phyloP scores from a whole-genome alignment of 805 yeast species.

The Suhomyces sp. region DNA sequence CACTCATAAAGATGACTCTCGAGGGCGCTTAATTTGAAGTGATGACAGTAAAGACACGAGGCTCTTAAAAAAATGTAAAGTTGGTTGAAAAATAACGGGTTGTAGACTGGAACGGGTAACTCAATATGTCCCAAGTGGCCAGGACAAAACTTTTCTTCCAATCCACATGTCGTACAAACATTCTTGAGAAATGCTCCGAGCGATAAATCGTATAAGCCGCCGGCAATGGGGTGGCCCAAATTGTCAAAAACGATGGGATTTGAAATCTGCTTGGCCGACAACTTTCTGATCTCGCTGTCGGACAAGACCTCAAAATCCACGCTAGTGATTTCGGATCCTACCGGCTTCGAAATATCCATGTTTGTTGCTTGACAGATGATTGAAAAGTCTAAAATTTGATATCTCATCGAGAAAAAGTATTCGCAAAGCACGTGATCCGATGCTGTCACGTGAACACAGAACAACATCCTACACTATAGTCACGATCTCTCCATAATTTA shows the following conservation, averaged over 20 bases:
- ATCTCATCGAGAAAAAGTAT: slow-evolving; percentile 4
- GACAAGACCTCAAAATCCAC: slow-evolving; percentile 89
- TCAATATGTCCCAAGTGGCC: slow-evolving; percentile 99
- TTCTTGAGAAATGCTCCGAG: slow-evolving; percentile 90
- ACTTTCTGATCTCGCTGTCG: slow-evolving; percentile 74
- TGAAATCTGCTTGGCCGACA: slow-evolving; percentile 93
- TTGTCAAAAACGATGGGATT: slow-evolving; percentile 95
- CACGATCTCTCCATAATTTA: too few relatives aligned
- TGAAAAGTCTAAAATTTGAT: background rate
- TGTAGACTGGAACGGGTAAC: slow-evolving; percentile 91
- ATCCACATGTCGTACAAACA: slow-evolving; percentile 91
- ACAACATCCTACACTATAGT: too few relatives aligned
- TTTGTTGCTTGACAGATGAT: slow-evolving; percentile 8
- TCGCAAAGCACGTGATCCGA: background rate
- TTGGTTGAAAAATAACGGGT: slow-evolving; percentile 91
- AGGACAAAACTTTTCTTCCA: slow-evolving; percentile 91
- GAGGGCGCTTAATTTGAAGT: slow-evolving; percentile 62
- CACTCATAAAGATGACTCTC: slow-evolving; percentile 78
- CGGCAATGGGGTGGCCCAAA: slow-evolving; percentile 90
- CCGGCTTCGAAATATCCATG: slow-evolving; percentile 97
- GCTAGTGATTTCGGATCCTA: slow-evolving; percentile 87
- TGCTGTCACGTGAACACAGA: background rate
- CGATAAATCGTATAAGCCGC: slow-evolving; percentile 93
- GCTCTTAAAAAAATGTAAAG: slow-evolving; percentile 80
- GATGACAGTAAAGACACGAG: slow-evolving; percentile 87